Conservation (phyloP, 2,329 filamentous ascomycete species). For the Camptophora hylomeconis region DNA sequence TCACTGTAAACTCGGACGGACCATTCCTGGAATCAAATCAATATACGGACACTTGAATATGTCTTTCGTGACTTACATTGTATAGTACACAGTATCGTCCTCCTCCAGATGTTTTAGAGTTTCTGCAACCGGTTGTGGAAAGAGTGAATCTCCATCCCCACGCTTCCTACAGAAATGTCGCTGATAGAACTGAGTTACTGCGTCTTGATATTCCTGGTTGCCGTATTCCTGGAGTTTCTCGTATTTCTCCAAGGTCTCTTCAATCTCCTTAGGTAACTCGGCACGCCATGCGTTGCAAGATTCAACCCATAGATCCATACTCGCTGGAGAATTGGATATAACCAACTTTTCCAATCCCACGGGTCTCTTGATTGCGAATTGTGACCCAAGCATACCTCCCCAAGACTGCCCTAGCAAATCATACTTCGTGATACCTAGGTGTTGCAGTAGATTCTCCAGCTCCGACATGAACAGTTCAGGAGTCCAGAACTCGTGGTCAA, state of each 20-base stretch:
- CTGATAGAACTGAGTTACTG: constrained; percentile 19
- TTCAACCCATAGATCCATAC: constrained; percentile 18
- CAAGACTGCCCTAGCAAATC: constrained; percentile 39
- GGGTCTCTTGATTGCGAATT: constrained; percentile 27
- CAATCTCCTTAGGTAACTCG: constrained; percentile 14
- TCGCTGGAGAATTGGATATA: constrained; percentile 20
- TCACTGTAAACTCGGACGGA: constrained; percentile 27
- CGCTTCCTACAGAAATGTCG: constrained; percentile 20
- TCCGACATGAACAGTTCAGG: constrained; percentile 35
- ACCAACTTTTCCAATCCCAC: constrained; percentile 29
- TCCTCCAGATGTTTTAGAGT: constrained; percentile 14
- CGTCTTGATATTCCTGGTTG: constrained; percentile 18
- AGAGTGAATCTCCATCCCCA: constrained; percentile 21
- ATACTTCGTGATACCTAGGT: constrained; percentile 29
- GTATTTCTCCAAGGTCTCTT: constrained; percentile 10
- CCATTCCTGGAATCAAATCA: too few species aligned
- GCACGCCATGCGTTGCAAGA: constrained; percentile 16
- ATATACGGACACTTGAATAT: too few species aligned
- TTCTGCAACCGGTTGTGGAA: constrained; percentile 21
- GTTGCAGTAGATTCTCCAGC: constrained; percentile 34
- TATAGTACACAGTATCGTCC: constrained; percentile 19
- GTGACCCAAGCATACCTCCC: constrained; percentile 39
- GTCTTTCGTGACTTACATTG: too few species aligned
- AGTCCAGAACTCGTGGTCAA: constrained; percentile 36
- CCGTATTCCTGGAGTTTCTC: constrained; percentile 14